Conservation (phyloP, 345 rosid genomes). For the Ceriops decandra region DNA sequence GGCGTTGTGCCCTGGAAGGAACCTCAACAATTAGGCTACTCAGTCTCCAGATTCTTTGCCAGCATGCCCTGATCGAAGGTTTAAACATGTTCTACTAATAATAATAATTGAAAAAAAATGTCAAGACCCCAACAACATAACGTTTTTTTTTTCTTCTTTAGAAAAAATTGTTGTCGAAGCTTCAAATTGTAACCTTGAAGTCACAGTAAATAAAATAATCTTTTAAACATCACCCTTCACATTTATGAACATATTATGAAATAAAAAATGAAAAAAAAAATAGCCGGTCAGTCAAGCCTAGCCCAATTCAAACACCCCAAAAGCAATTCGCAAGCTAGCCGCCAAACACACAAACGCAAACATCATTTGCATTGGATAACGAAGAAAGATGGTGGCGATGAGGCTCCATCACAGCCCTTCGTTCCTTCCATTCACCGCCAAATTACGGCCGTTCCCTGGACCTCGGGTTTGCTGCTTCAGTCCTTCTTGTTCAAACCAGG, state of each 20-base stretch:
- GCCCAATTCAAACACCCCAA: too few relatives aligned
- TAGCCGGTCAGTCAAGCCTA: too few relatives aligned
- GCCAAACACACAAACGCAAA: too few relatives aligned
- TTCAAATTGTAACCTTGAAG: too few relatives aligned
- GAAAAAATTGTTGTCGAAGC: too few relatives aligned
- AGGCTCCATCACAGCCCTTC: conserved; percentile 23
- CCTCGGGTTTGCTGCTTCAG: conserved; percentile 21
- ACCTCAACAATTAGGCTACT: conserved; percentile 40
- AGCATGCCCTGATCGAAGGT: conserved; percentile 11
- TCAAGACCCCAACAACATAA: too few relatives aligned
- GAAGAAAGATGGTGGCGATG: neutral
- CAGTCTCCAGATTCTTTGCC: conserved; percentile 43
- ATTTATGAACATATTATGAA: too few relatives aligned
- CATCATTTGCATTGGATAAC: too few relatives aligned
- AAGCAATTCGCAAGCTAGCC: too few relatives aligned
- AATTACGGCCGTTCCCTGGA: conserved; percentile 14
- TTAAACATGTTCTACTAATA: neutral
- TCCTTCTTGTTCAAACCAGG: conserved; percentile 27
- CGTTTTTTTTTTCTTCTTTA: neutral
- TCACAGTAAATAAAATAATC: too few relatives aligned
- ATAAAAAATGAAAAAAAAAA: too few relatives aligned
- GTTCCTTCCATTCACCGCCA: conserved; percentile 12
- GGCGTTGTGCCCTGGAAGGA: conserved; percentile 50
- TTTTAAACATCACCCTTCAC: too few relatives aligned
- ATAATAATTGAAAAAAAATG: neutral